Evolutionary conservation across 2,329 filamentous ascomycete species (phyloP), one percentile per base, ranked within the genome.

Genomic region (Fusarium domesticum): DNA sequence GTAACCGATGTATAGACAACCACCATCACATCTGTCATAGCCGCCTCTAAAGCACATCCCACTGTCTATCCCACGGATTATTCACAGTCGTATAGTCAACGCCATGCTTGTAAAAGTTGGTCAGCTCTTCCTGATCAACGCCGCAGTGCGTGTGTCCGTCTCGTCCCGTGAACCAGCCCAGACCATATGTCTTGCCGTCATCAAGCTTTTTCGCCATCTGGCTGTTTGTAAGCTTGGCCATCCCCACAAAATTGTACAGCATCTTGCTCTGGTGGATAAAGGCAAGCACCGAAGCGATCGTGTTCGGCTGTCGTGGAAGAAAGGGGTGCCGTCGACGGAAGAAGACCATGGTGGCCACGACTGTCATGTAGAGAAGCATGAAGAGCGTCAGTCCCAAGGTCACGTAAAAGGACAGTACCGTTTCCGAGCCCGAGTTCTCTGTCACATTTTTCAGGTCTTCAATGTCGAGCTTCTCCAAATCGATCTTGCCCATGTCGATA

Each of bases 191-290:
- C 69, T 77, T 76, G n/a, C 78, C 66, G 8, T 63, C 67, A 48
- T 80, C 78, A 28, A 91, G 71, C 61, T 75, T 73, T 43, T 66
- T 65, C 51, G 77, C 79, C 81, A 89, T 87, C 60, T 81, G 68
- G 12, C 71, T 68, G 41, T 77, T 80, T 53, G 74, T 77, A 39
- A 83, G 67, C 66, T 80, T 80, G 48, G 83, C 78, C 17, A 84
- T 89, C 33, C 79, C 81, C 12, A 88, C 83, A 64, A 91, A 91
- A 58, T 81, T 80, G 50, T 82, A 83, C 35, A 91, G 69, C 87
- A 91, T 90, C 67, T 86, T 87, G 64, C 79, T 85, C 68, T 89
- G 85, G 65, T 91, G 84, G 47, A 91, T 86, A 59, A 85, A 91
- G 0, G 85, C 85, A 42, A 92, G 72, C 41, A 90, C 80, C 34